These are phyloP conservation scores for Phaeotremella fagi DNA, from an alignment of 768 basidiomycete genomes.

Conservation along the genomic window DNA sequence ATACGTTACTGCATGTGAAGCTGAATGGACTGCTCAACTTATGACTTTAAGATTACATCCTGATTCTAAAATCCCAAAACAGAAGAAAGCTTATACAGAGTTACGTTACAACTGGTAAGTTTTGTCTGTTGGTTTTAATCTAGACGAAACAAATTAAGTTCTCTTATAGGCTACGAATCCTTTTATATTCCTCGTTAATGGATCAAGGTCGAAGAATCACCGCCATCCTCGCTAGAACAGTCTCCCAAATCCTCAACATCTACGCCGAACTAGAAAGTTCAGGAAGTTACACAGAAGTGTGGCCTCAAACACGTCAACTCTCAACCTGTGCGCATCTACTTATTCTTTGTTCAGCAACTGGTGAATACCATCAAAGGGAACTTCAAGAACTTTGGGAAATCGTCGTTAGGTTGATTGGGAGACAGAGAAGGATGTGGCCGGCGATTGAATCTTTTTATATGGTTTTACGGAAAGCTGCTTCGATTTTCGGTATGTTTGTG, in stretches of 20 bases:
- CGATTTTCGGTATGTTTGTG: not conserved
- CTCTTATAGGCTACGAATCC: conserved; percentile 4
- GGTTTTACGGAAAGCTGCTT: not conserved
- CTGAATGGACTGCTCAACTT: conserved; percentile 4
- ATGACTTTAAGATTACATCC: not conserved
- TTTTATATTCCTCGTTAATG: conserved; percentile 4
- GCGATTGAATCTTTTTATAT: not conserved
- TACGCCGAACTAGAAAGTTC: conserved; percentile 4
- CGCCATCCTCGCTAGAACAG: not conserved
- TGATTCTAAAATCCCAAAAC: not conserved
- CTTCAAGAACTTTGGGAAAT: not conserved
- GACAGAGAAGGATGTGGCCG: not conserved
- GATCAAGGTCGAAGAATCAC: conserved; percentile 2
- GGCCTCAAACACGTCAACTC: conserved; percentile 11
- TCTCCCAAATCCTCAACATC: conserved; percentile 8
- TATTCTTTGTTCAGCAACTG: conserved; percentile 2
- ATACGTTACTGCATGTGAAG: conserved; percentile 4
- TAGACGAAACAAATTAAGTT: not conserved
- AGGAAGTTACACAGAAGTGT: conserved; percentile 3
- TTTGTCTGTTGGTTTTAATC: not conserved
- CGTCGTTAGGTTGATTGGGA: not conserved
- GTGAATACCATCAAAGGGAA: conserved; percentile 3
- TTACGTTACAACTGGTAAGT: conserved; percentile 11
- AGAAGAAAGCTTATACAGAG: conserved; percentile 5
- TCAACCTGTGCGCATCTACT: conserved; percentile 7